Percentiles rank a stretch among this genome's conserved stretches.
Evolutionary conservation across 2,329 filamentous ascomycete genomes (phyloP).

Genomic region (Elsinoe necatrix): DNA sequence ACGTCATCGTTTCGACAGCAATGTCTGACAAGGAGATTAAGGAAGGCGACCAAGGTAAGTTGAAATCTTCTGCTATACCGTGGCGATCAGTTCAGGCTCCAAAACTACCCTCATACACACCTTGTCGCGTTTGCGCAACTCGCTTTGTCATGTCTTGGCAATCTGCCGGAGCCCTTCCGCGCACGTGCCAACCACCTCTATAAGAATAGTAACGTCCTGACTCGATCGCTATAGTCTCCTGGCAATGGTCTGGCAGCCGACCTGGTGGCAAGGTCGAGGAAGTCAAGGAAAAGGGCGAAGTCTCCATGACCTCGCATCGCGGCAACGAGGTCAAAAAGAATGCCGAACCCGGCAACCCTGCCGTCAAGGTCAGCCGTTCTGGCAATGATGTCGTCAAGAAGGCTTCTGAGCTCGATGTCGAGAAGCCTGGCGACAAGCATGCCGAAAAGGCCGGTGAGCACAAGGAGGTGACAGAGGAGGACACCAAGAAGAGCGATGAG

Average conservation of each 20-base stretch:
- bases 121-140: not conserved
- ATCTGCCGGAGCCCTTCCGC: conserved; percentile 16
- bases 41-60: conserved; percentile 44
- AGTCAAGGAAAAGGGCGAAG: conserved; percentile 49
- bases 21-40: conserved; percentile 43
- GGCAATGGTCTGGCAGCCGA: conserved; percentile 50
- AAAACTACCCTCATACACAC: not conserved
- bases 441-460: conserved; percentile 20
- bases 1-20: conserved; percentile 16
- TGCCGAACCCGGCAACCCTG: conserved; percentile 52
- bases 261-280: conserved; percentile 51
- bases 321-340: conserved; percentile 59
- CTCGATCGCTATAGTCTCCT: conserved; percentile 45
- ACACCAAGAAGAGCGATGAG: conserved; percentile 20
- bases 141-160: conserved; percentile 18
- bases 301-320: conserved; percentile 52
- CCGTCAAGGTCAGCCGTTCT: conserved; percentile 49
- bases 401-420: conserved; percentile 51
- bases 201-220: conserved; percentile 18
- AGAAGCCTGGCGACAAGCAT: conserved; percentile 38
- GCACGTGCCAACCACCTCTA: conserved; percentile 16
- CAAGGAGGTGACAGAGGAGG: conserved; percentile 21
- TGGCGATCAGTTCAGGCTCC: not conserved
- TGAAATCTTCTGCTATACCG: not conserved
- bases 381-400: conserved; percentile 60